These are phyloP conservation scores for Cryptococcus floricola DNA, from an alignment of 1,284 basidiomycete genomes.

Conservation along the genomic window DNA sequence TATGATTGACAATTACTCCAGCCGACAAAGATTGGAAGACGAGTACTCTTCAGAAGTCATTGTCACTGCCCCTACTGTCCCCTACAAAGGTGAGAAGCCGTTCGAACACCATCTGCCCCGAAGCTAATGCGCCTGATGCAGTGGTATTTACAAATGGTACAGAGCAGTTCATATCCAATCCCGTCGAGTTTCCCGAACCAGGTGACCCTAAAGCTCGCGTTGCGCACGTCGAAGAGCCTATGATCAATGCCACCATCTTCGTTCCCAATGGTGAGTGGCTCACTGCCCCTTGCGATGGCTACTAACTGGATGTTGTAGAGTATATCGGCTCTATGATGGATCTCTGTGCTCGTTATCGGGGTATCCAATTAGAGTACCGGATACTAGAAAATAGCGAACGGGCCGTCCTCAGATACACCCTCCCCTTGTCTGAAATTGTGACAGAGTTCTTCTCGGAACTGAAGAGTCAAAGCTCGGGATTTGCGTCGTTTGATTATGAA, in stretches of 20 bases:
- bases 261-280: slow-evolving; percentile 69
- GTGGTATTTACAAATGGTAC: slow-evolving; percentile 70
- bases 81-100: slow-evolving; percentile 67
- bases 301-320: slow-evolving; percentile 50
- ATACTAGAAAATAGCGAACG: slow-evolving; percentile 65
- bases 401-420: slow-evolving; percentile 69
- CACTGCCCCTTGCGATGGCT: not conserved
- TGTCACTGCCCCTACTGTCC: slow-evolving; percentile 88
- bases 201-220: slow-evolving; percentile 62
- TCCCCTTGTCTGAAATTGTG: slow-evolving; percentile 84
- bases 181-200: slow-evolving; percentile 84
- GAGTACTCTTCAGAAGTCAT: slow-evolving; percentile 89
- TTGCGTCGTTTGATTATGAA: slow-evolving; percentile 92
- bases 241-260: slow-evolving; percentile 82
- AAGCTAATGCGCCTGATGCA: slow-evolving; percentile 37
- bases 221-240: slow-evolving; percentile 76
- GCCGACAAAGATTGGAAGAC: slow-evolving; percentile 86
- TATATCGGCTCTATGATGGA: slow-evolving; percentile 91
- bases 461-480: slow-evolving; percentile 78
- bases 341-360: slow-evolving; percentile 73
- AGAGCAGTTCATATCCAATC: slow-evolving; percentile 71
- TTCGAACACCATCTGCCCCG: not conserved
- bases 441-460: slow-evolving; percentile 89
- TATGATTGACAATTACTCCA: slow-evolving; percentile 1
- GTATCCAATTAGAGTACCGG: slow-evolving; percentile 69